Base-by-base conservation (phyloP, 192 early-diverging fungal species). In the Dissophora ornata region DNA sequence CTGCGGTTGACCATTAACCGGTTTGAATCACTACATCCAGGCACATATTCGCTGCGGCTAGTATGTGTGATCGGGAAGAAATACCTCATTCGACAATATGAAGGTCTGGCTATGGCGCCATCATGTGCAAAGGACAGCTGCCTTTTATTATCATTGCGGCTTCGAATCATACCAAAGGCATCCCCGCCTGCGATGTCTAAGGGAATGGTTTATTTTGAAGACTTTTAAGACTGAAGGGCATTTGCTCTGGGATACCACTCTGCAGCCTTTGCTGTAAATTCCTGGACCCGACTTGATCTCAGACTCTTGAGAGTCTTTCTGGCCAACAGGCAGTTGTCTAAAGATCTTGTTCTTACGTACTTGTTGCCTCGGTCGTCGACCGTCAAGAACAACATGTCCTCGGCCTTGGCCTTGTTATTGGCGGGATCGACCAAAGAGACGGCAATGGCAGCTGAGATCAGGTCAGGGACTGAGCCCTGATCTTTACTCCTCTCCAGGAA, bases 391-490 rank as follows among this genome's bases (percentile, higher is more conserved):
- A 77, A 32, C 9, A 67, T 45, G 4, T 38, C 45, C 38, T 67
- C 64, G 2, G 73, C 73, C 33, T 77, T 61, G 16, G 67, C 28
- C 50, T 60, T 69, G 15, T 13, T 53, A 22, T 33, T 44, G 12
- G 25, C 45, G 22, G 62, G 50, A 9, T 67, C 58, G 38, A 61
- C 57, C 63, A 77, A 48, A 19, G 57, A 67, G 16, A 42, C 34
- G 2, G 64, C 57, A 40, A 77, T 77, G n/a, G 73, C 73, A 2
- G 59, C 73, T 1, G 73, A 66, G 15, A 77, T 62, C 40, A 77
- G 16, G 42, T 62, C 45, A 22, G 64, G 57, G 12, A 77, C 73
- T 1, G 64, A 77, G 0, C 58, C 65, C 4, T 40, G 25, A 11
- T 56, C 47, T 52, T 67, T 54, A 0, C 40, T n/a, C 46, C 25